phyloP scores from a whole-genome alignment of 148 eudicot species.

The Cornus florida region DNA sequence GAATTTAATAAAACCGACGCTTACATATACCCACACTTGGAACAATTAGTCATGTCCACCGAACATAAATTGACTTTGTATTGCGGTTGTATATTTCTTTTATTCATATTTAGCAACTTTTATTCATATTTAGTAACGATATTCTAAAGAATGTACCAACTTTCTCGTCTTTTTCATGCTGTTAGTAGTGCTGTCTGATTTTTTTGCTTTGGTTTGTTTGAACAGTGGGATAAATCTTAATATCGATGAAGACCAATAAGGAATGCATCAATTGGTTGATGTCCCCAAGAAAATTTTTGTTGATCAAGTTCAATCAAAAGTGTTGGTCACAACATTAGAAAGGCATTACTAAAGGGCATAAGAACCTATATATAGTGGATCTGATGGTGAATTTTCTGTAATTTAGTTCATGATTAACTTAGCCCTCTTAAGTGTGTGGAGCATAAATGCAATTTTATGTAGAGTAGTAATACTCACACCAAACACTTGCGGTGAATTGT shows the following conservation, averaged over 20 bases:
- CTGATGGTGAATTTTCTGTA: too few relatives aligned
- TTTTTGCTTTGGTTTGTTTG: conserved; percentile 11
- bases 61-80: neutral
- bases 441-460: neutral
- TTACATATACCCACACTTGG: too few relatives aligned
- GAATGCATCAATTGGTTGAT: neutral
- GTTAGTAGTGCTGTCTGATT: neutral
- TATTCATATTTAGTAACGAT: neutral
- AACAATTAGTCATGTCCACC: neutral
- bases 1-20: too few relatives aligned
- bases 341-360: neutral
- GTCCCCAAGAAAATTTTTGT: neutral
- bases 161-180: neutral
- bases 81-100: neutral
- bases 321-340: neutral
- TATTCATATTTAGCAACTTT: neutral
- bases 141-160: neutral
- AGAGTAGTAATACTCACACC: too few relatives aligned
- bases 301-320: neutral
- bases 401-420: neutral
- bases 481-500: too few relatives aligned
- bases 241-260: conserved; percentile 35
- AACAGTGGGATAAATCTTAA: conserved; percentile 89
- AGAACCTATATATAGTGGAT: too few relatives aligned
- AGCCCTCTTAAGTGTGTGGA: neutral